Percentiles rank a stretch among this genome's conserved stretches.
phyloP scores from a whole-genome alignment of 108 stramenopile genomes.

The Cyclotella sp. region DNA sequence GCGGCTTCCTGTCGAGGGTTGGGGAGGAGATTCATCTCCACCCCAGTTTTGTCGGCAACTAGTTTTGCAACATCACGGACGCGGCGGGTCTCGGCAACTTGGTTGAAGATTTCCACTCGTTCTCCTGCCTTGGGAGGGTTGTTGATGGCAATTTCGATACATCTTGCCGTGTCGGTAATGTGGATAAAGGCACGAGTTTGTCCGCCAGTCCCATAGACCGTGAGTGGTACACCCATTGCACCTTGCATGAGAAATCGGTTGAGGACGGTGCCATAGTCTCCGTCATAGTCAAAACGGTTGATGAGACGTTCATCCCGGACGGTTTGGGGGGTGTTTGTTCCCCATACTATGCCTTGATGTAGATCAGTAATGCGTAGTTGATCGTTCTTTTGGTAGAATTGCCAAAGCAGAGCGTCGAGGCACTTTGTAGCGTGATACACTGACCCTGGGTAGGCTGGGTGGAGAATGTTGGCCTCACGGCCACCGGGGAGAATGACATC shows the following conservation, averaged over 20 bases:
- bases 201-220: slow-evolving; percentile 98
- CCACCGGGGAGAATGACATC: slow-evolving; percentile 96
- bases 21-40: slow-evolving; percentile 90
- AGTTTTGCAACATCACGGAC: slow-evolving; percentile 95
- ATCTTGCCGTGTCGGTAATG: slow-evolving; percentile 94
- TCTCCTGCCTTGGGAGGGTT: slow-evolving; percentile 94
- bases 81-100: slow-evolving; percentile 96
- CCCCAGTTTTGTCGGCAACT: slow-evolving; percentile 91
- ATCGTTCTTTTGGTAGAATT: slow-evolving; percentile 99
- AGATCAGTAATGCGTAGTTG: slow-evolving; percentile 95
- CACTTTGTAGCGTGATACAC: slow-evolving; percentile 98
- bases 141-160: slow-evolving; percentile 96
- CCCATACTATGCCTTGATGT: slow-evolving; percentile 99
- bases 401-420: slow-evolving; percentile 96
- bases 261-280: slow-evolving; percentile 98
- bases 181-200: slow-evolving; percentile 99
- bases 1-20: slow-evolving; percentile 98
- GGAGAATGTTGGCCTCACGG: slow-evolving; percentile 91
- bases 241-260: slow-evolving; percentile 99
- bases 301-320: slow-evolving; percentile 92
- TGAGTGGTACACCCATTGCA: slow-evolving; percentile 96
- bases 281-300: slow-evolving; percentile 99
- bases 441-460: slow-evolving; percentile 97
- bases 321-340: slow-evolving; percentile 98
- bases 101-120: slow-evolving; percentile 97